Evolutionary conservation across 371 early-diverging fungal species (phyloP).

Genomic region (Mucor circinelloides): DNA sequence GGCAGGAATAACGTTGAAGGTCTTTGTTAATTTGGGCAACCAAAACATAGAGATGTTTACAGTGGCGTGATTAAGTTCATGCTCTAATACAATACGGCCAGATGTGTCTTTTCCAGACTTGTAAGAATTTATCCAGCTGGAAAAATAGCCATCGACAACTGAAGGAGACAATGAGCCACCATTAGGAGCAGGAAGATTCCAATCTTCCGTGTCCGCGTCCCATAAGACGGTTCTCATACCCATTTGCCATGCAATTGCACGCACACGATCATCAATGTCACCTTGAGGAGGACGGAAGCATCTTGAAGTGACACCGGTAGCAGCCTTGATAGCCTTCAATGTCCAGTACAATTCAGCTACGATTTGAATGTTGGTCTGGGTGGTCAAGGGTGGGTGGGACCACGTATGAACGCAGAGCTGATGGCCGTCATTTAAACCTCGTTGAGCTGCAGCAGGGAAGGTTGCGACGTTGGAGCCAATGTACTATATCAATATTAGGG

Average conservation of each 20-base stretch:
- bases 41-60: constrained; percentile 51
- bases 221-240: constrained; percentile 49
- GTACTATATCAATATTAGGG: constrained; percentile 20
- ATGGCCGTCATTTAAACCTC: constrained; percentile 47
- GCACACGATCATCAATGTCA: constrained; percentile 56
- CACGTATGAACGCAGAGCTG: constrained; percentile 56
- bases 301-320: constrained; percentile 54
- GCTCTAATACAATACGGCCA: constrained; percentile 54
- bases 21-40: constrained; percentile 43
- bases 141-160: constrained; percentile 39
- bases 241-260: constrained; percentile 54
- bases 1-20: constrained; percentile 47
- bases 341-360: constrained; percentile 62
- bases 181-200: constrained; percentile 17
- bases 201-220: constrained; percentile 41
- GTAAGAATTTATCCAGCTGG: constrained; percentile 40
- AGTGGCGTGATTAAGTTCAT: constrained; percentile 52
- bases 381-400: constrained; percentile 60
- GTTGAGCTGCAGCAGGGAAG: constrained; percentile 46
- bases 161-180: constrained; percentile 31
- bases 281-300: constrained; percentile 62
- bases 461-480: constrained; percentile 49
- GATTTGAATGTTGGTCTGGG: constrained; percentile 49
- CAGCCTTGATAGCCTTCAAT: constrained; percentile 52
- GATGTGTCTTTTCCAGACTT: constrained; percentile 30